Conservation (phyloP, 441 rosid species). For the Cnidoscolus chayamansa region DNA sequence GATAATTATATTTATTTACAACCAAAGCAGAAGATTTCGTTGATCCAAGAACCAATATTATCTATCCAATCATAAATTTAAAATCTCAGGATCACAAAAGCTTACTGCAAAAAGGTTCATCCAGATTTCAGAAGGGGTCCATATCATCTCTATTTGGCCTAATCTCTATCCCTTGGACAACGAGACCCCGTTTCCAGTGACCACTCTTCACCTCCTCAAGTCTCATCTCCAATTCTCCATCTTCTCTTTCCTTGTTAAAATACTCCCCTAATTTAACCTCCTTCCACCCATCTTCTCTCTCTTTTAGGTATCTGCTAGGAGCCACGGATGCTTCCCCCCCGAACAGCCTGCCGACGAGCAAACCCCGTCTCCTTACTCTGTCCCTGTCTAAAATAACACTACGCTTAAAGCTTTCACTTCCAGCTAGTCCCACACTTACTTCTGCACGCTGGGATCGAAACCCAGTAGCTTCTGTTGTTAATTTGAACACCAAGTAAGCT, state of each 20-base stretch:
- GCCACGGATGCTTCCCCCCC: too few relatives aligned
- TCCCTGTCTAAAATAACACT: slow-evolving; percentile 11
- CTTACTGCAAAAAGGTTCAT: too few relatives aligned
- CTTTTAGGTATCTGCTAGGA: slow-evolving; percentile 2
- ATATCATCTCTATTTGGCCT: slow-evolving; percentile 29
- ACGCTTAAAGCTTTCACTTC: slow-evolving; percentile 23
- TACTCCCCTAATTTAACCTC: slow-evolving; percentile 50
- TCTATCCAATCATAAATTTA: too few relatives aligned
- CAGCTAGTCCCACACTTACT: slow-evolving; percentile 36
- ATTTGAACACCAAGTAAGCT: slow-evolving; percentile 44
- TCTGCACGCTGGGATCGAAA: slow-evolving; percentile 33
- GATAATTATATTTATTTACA: too few relatives aligned
- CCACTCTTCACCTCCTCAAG: slow-evolving; percentile 27
- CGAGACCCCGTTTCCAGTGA: slow-evolving; percentile 35
- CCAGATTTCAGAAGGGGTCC: too few relatives aligned
- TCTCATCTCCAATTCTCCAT: slow-evolving; percentile 41
- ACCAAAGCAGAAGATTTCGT: too few relatives aligned
- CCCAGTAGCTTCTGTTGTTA: slow-evolving; percentile 20
- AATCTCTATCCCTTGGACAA: slow-evolving; percentile 52
- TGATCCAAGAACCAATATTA: too few relatives aligned
- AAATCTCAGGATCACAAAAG: too few relatives aligned
- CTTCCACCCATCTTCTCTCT: slow-evolving; percentile 43
- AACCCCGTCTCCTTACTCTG: too few relatives aligned
- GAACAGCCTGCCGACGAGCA: too few relatives aligned
- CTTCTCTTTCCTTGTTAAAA: slow-evolving; percentile 23